Conservation (phyloP, 208 protist genomes). For the Leishmania amazonensis region DNA sequence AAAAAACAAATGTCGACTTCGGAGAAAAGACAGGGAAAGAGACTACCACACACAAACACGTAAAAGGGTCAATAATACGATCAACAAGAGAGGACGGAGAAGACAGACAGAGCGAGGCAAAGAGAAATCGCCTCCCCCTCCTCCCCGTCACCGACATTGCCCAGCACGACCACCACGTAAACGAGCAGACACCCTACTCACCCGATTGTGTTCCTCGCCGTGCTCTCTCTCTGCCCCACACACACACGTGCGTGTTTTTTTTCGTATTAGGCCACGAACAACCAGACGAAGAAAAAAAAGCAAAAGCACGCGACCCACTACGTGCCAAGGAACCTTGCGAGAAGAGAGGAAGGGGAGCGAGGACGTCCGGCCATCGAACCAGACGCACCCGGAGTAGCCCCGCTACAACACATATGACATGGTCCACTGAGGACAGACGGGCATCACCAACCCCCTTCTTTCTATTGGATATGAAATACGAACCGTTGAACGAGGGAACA, state of each 20-base stretch:
- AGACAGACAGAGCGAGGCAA: too few relatives aligned
- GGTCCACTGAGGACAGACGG: background rate
- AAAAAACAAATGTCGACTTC: background rate
- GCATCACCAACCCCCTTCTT: background rate
- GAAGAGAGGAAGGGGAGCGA: background rate
- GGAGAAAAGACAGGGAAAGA: background rate
- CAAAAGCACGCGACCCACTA: too few relatives aligned
- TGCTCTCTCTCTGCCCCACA: too few relatives aligned
- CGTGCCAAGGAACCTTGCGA: background rate
- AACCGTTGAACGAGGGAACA: background rate
- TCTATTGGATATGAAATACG: background rate
- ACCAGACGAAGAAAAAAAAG: too few relatives aligned
- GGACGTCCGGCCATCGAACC: background rate
- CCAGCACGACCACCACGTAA: too few relatives aligned
- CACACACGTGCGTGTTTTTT: too few relatives aligned
- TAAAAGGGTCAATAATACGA: too few relatives aligned
- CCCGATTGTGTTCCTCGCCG: too few relatives aligned
- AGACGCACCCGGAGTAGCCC: background rate
- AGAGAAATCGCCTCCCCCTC: too few relatives aligned
- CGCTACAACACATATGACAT: background rate
- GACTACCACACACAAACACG: background rate
- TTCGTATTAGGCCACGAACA: too few relatives aligned
- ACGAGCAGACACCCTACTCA: too few relatives aligned
- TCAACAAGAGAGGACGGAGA: background rate
- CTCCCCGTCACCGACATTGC: too few relatives aligned